These are phyloP conservation scores for Didymella sp. DNA, from an alignment of 2,329 filamentous ascomycete genomes.

Conservation along the genomic window DNA sequence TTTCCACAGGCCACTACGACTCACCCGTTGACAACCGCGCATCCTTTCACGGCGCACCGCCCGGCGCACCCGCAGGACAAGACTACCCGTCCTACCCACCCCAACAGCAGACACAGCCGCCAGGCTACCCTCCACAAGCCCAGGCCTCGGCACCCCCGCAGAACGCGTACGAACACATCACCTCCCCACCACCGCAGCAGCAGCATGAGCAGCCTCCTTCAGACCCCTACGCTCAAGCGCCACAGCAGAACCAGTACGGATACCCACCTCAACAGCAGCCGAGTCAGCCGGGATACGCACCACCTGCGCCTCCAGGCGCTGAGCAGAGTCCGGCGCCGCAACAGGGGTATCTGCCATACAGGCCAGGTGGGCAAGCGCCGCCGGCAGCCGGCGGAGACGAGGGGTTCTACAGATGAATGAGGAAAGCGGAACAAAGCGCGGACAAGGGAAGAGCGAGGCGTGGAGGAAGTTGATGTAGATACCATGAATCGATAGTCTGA, in stretches of 20 bases:
- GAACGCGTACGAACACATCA: conserved; percentile 39
- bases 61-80: conserved; percentile 36
- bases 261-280: conserved; percentile 30
- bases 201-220: conserved; percentile 35
- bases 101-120: conserved; percentile 21
- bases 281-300: conserved; percentile 37
- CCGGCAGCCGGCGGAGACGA: conserved; percentile 45
- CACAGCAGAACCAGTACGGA: conserved; percentile 36
- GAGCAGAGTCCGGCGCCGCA: conserved; percentile 34
- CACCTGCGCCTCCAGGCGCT: conserved; percentile 40
- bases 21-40: conserved; percentile 56
- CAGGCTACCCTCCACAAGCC: conserved; percentile 39
- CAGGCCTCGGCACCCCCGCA: conserved; percentile 23
- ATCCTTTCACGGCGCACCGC: conserved; percentile 43
- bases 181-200: conserved; percentile 35
- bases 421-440: no score
- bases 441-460: no score
- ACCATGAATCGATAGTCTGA: no score
- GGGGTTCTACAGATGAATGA: conserved; percentile 36
- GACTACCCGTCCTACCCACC: conserved; percentile 36
- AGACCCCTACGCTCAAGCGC: conserved; percentile 40
- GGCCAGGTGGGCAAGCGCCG: conserved; percentile 44
- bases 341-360: conserved; percentile 42
- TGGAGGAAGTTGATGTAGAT: no score
- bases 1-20: conserved; percentile 56